Percentiles rank a stretch among this genome's conserved stretches.
Conservation (phyloP, 495 filamentous ascomycete species). For the Podospora sp. region DNA sequence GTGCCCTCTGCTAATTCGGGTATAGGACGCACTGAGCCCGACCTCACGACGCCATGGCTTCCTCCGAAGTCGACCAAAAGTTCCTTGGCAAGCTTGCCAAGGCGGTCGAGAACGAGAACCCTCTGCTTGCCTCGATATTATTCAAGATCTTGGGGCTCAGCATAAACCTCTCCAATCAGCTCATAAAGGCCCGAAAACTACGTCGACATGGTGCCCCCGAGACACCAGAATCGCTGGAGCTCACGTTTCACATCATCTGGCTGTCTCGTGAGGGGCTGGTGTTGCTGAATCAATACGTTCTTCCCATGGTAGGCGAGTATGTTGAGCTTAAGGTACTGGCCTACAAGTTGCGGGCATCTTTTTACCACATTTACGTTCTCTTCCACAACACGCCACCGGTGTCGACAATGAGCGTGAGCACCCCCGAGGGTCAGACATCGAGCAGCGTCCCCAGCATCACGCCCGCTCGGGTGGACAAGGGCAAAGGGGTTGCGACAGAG, state of each 20-base stretch:
- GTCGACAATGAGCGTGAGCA: constrained; percentile 40
- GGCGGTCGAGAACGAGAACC: constrained; percentile 68
- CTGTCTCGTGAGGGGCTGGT: constrained; percentile 87
- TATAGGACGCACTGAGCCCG: neutral
- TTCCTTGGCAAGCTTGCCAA: constrained; percentile 86
- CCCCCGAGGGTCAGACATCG: constrained; percentile 33
- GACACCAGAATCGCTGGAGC: constrained; percentile 76
- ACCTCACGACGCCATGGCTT: constrained; percentile 69
- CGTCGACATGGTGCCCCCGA: constrained; percentile 80
- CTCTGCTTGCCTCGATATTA: constrained; percentile 74
- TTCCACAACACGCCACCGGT: constrained; percentile 77
- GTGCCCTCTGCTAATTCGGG: neutral
- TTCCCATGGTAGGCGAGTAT: constrained; percentile 72
- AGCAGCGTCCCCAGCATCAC: constrained; percentile 30
- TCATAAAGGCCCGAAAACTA: constrained; percentile 78
- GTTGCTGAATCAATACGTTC: constrained; percentile 81
- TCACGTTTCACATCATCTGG: constrained; percentile 95
- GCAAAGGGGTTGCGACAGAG: constrained; percentile 46
- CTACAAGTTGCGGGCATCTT: constrained; percentile 88
- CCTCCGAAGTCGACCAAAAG: constrained; percentile 95
- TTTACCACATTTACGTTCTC: constrained; percentile 95
- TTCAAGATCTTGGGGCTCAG: constrained; percentile 91
- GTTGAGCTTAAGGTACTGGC: constrained; percentile 82
- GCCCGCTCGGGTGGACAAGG: constrained; percentile 44
- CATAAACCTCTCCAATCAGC: constrained; percentile 81